A percentile compares a stretch with the other conserved stretches of the same genome.
These are phyloP conservation scores for Euphorbia schlechtendalii DNA, from an alignment of 441 rosid species.

Conservation along the genomic window DNA sequence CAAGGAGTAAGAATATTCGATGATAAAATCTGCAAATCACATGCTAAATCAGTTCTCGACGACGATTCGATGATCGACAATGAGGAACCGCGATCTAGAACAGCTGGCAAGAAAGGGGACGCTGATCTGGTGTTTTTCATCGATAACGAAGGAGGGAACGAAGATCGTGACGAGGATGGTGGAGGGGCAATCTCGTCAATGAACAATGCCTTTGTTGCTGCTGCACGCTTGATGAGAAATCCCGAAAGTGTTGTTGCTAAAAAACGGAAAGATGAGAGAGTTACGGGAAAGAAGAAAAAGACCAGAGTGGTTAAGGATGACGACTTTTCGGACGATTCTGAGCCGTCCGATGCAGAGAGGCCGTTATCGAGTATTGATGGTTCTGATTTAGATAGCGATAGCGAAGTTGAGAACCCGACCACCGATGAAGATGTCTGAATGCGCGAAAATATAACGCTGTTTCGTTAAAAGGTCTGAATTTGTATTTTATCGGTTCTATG, in stretches of 20 bases:
- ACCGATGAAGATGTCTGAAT: conserved; percentile 23
- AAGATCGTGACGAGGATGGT: conserved; percentile 23
- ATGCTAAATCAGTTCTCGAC: conserved; percentile 30
- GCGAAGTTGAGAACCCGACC: conserved; percentile 37
- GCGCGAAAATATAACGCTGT: too few relatives aligned
- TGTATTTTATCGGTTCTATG: too few relatives aligned
- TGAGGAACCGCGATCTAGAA: conserved; percentile 16
- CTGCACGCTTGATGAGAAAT: conserved; percentile 45
- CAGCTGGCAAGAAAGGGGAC: conserved; percentile 20
- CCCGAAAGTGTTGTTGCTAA: conserved; percentile 21
- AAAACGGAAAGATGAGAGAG: conserved; percentile 30
- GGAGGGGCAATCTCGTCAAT: conserved; percentile 21
- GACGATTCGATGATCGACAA: conserved; percentile 21
- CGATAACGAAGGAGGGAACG: conserved; percentile 32
- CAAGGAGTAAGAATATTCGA: conserved; percentile 33
- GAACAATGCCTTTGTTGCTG: conserved; percentile 37
- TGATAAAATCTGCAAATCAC: conserved; percentile 31
- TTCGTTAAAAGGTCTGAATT: too few relatives aligned
- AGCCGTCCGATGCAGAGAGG: conserved; percentile 16
- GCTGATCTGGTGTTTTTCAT: conserved; percentile 29
- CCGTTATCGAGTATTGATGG: conserved; percentile 19
- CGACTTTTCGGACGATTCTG: conserved; percentile 17
- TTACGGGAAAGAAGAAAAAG: conserved; percentile 21
- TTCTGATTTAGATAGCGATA: conserved; percentile 21
- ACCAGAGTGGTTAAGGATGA: conserved; percentile 31